These are phyloP conservation scores for Mycosphaerella sp. DNA, from an alignment of 2,329 filamentous ascomycete genomes.

Conservation along the genomic window DNA sequence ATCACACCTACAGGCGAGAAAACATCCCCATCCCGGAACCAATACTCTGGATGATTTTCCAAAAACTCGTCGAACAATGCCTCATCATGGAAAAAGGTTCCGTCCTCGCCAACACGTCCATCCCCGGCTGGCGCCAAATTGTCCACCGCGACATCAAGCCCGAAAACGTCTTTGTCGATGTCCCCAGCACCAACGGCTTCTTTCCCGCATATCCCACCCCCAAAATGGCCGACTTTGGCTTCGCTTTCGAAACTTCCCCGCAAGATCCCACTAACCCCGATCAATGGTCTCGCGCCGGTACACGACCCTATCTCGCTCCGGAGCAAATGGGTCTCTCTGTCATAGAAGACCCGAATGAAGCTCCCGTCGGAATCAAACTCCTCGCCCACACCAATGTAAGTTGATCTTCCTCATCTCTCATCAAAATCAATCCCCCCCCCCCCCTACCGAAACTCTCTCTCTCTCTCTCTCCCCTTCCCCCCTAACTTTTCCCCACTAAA, in stretches of 20 bases:
- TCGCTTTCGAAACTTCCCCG: constrained; percentile 1
- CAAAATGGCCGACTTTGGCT: constrained; percentile 9
- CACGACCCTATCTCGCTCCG: not conserved
- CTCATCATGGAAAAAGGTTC: constrained; percentile 15
- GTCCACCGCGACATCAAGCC: constrained; percentile 88
- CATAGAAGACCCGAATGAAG: too few species aligned
- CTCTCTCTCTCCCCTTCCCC: too few species aligned
- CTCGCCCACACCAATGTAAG: too few species aligned
- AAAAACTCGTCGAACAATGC: constrained; percentile 14
- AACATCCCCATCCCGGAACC: constrained; percentile 12
- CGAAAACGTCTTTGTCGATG: constrained; percentile 79
- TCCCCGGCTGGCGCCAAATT: constrained; percentile 5
- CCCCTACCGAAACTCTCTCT: too few species aligned
- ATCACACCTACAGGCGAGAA: not conserved
- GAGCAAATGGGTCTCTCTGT: not conserved
- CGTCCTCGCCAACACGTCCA: not conserved
- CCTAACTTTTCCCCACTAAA: too few species aligned
- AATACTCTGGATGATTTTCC: constrained; percentile 15
- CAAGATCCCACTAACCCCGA: not conserved
- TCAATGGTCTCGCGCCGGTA: not conserved
- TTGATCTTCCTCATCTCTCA: too few species aligned
- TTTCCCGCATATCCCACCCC: constrained; percentile 9
- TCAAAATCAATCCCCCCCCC: too few species aligned
- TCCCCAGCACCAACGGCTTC: not conserved
- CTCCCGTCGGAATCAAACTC: too few species aligned